Percentiles rank a stretch among this genome's conserved stretches.
These are phyloP conservation scores for Amanita molliuscula DNA, from an alignment of 768 basidiomycete genomes.

Conservation along the genomic window DNA sequence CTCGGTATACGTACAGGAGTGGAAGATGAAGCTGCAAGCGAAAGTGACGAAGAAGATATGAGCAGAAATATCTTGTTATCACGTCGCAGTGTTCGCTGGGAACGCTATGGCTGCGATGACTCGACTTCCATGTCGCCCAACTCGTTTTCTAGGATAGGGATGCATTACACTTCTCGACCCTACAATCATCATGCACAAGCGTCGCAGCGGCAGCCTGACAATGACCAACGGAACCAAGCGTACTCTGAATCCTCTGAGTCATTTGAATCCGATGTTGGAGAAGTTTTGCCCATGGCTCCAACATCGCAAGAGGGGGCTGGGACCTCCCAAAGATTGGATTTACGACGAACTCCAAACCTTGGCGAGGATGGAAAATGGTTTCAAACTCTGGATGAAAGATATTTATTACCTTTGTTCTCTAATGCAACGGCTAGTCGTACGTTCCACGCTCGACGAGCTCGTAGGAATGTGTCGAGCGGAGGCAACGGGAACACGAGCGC, in stretches of 20 bases:
- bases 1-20: constrained; percentile 94
- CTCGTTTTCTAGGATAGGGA: constrained; percentile 29
- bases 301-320: constrained; percentile 23
- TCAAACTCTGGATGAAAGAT: constrained; percentile 90
- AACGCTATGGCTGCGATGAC: constrained; percentile 33
- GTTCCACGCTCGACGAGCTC: constrained; percentile 70
- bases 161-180: constrained; percentile 40
- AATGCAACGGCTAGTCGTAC: constrained; percentile 84
- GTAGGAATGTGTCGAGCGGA: constrained; percentile 30
- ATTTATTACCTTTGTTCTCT: constrained; percentile 85
- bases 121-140: constrained; percentile 23
- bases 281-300: constrained; percentile 70
- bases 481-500: constrained; percentile 18
- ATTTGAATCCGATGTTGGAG: constrained; percentile 63
- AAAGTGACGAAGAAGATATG: constrained; percentile 45
- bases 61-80: constrained; percentile 24
- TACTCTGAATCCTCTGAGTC: constrained; percentile 59
- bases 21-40: constrained; percentile 73
- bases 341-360: constrained; percentile 13
- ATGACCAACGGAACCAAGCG: constrained; percentile 14
- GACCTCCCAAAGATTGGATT: constrained; percentile 9
- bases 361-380: constrained; percentile 90
- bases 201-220: constrained; percentile 13
- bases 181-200: constrained; percentile 53
- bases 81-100: constrained; percentile 28